Evolutionary conservation across 495 filamentous ascomycete genomes (phyloP).

Genomic region (Penicillium verhagenii): DNA sequence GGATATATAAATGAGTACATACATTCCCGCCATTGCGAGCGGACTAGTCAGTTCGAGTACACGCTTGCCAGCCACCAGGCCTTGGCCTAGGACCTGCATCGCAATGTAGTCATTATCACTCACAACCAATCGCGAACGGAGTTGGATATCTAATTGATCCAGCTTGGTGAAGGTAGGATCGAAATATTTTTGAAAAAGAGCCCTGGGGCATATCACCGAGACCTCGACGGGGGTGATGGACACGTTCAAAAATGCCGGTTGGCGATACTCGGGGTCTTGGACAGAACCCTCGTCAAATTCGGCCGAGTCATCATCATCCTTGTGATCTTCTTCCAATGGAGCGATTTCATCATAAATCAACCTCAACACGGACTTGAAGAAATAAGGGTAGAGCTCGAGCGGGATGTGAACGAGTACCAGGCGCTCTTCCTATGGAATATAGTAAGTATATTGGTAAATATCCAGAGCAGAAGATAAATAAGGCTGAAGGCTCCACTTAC

Average conservation of each 20-base stretch:
- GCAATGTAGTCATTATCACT: slow-evolving; percentile 82
- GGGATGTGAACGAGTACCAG: slow-evolving; percentile 92
- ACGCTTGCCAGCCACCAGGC: slow-evolving; percentile 88
- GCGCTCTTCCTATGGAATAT: slow-evolving; percentile 84
- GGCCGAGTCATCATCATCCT: slow-evolving; percentile 16
- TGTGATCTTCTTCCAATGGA: slow-evolving; percentile 21
- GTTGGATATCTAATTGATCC: slow-evolving; percentile 25
- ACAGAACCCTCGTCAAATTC: slow-evolving; percentile 27
- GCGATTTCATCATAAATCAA: slow-evolving; percentile 69
- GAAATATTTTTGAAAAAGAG: slow-evolving; percentile 71
- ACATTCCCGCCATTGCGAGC: slow-evolving; percentile 88
- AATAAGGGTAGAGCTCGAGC: slow-evolving; percentile 72
- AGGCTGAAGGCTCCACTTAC: slow-evolving; percentile 36
- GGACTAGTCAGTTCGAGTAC: slow-evolving; percentile 91
- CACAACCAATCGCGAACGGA: slow-evolving; percentile 60
- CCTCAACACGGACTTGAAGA: slow-evolving; percentile 79
- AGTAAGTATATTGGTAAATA: slow-evolving; percentile 6
- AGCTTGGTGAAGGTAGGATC: slow-evolving; percentile 59
- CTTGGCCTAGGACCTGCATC: slow-evolving; percentile 82
- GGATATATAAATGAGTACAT: slow-evolving; percentile 28
- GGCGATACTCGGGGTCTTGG: slow-evolving; percentile 36
- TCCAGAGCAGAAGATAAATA: neutral
- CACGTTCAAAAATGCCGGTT: slow-evolving; percentile 85
- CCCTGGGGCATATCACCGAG: slow-evolving; percentile 81
- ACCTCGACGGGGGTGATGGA: slow-evolving; percentile 91